Base-by-base conservation (phyloP, 2,329 filamentous ascomycete species). In the Hirsutella thompsonii region DNA sequence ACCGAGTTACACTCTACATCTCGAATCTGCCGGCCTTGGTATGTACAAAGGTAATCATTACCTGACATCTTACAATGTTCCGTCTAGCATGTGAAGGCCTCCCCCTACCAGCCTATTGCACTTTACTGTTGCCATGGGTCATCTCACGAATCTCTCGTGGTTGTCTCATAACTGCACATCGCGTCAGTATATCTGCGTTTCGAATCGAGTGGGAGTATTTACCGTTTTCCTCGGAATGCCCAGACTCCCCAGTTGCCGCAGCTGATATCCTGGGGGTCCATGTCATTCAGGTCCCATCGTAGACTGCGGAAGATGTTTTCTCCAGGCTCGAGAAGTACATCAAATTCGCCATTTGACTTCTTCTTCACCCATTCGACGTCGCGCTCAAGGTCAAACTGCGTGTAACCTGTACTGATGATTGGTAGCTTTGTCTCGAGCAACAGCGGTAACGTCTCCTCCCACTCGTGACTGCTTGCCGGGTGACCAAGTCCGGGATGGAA, bases 401-500 rank as follows among this genome's bases (percentile, higher is more conserved):
- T 96, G 61, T 98, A 98, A 2, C 93, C 93, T 0, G 92, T 98
- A 50, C 83, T 88, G 48, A 98, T 77, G 49, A 98, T 84, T 1
- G 92, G 92, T 1, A 92, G 80, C 64, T 98, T 98, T 3, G 93
- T 98, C 66, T 95, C 89, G 18, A 98, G 70, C 21, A 98, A 73
- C 53, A 88, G 72, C 2, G 92, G 92, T 8, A 98, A 64, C 0
- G 92, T 96, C 52, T 90, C 81, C 44, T 83, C 76, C 92, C 93
- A 98, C 61, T 98, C 92, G 54, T 94, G 85, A 40, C 84, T 85
- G 55, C 83, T 90, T 13, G 89, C 87, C 1, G 93, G 89, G 60
- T 98, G 92, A 11, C 92, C 93, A 16, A 98, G 74, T 8, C 93
- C 93, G 0, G 93, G 93, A 56, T 98, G 93, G 71, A 96, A 98